phyloP scores from a whole-genome alignment of 164 flowering plant genomes.

The Vitis rotundifolia region DNA sequence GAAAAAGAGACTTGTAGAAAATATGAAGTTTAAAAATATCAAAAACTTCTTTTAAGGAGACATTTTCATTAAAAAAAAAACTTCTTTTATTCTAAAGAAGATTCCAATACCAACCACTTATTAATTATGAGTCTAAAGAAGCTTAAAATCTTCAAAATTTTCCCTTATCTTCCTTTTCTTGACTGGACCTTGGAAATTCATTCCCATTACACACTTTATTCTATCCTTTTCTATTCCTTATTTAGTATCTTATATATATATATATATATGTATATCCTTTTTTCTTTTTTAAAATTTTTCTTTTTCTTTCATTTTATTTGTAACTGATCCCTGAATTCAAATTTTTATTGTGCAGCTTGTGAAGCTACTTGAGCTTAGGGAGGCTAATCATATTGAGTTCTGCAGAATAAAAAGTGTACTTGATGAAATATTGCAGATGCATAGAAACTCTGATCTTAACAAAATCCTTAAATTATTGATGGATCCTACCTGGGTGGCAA shows the following conservation, averaged over 20 bases:
- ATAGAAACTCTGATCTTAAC: conserved; percentile 59
- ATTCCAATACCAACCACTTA: no score
- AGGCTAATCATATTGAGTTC: conserved; percentile 91
- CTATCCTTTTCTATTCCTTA: background rate
- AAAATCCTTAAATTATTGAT: conserved; percentile 60
- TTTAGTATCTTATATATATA: background rate
- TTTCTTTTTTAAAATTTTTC: background rate
- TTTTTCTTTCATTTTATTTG: background rate
- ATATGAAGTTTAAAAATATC: no score
- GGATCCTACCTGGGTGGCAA: conserved; percentile 88
- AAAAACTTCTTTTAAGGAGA: no score
- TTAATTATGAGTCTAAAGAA: no score
- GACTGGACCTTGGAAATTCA: no score
- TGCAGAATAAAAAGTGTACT: conserved; percentile 82
- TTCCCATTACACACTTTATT: no score
- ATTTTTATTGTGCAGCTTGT: conserved; percentile 70
- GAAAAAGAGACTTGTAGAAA: no score
- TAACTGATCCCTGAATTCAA: conserved; percentile 1
- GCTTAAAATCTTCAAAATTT: no score
- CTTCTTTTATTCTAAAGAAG: no score
- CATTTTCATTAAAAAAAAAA: no score
- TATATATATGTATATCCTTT: background rate
- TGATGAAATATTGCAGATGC: conserved; percentile 78
- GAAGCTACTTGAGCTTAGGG: conserved; percentile 85
- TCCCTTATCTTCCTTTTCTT: no score